Base-by-base conservation (phyloP, 306 rosid species). In the Prunus mongolica region DNA sequence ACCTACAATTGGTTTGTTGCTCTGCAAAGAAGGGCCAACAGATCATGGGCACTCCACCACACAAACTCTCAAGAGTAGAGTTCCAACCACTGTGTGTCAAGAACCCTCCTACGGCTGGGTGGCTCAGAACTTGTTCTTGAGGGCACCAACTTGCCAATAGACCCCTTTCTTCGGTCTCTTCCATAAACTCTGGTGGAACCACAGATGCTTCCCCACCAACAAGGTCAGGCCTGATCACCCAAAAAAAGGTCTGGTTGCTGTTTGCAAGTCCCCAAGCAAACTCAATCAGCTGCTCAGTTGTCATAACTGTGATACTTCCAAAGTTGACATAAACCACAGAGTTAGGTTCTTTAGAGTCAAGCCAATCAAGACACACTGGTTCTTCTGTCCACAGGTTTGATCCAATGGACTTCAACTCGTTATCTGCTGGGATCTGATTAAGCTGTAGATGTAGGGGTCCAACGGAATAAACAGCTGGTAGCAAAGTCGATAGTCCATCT, bases 1-100 rank as follows among this genome's bases (percentile, higher is more conserved):
- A 93, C 15, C 87, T 5, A n/a, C 93, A 93, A 76, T 93, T 93
- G 0, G 88, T 93, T 50, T 87, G 98, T 22, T 93, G 98, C 27
- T 93, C 97, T 0, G 90, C 93, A 7, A 87, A 90, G 67, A 93
- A 87, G 0, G 96, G 96, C 95, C 96, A 93, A n/a, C 89, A 88
- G 1, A 89, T 56, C 89, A 93, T 81, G 3, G 93, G 90, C 18
- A 93, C 89, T 12, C 96, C 96, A 0, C 67, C 73, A 4, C 87
- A 56, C 16, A 87, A 2, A 27, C 96, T 93, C 77, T 93, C 98
- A 14, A 90, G 12, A 0, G 90, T 90, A 14, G 94, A 93, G 56
- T 90, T 93, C 98, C 98, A 93, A 2, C 98, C 98, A 38, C 69
- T 61, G 14, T 93, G 92, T 0, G 93, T 89, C 66, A 93, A 45